Evolutionary conservation across 805 yeast species (phyloP).

Genomic region (Citeromyces matritensis): DNA sequence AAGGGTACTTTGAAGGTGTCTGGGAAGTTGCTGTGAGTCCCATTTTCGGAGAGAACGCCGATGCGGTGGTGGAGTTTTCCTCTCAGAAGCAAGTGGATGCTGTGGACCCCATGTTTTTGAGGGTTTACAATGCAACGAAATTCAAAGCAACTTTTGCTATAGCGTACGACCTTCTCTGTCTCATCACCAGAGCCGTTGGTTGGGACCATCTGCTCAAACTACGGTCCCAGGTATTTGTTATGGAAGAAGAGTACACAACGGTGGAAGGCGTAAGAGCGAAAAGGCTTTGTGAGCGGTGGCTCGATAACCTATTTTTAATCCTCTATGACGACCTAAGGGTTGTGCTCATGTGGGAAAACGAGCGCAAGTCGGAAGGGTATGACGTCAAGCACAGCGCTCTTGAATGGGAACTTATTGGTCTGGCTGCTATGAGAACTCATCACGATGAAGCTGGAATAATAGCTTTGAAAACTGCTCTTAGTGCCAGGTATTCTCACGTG

Average conservation of each 20-base stretch:
- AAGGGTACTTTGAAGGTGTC: constrained; percentile 32
- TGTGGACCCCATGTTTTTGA: constrained; percentile 29
- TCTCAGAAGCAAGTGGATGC: constrained; percentile 18
- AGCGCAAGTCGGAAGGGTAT: constrained; percentile 9
- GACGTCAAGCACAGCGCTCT: constrained; percentile 38
- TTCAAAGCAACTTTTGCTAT: constrained; percentile 36
- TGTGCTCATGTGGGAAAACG: constrained; percentile 47
- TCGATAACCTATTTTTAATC: constrained; percentile 55
- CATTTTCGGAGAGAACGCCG: constrained; percentile 5
- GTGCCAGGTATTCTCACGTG: constrained; percentile 48
- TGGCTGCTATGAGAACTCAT: constrained; percentile 31
- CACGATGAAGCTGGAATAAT: constrained; percentile 31
- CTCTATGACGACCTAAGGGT: constrained; percentile 62
- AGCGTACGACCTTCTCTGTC: constrained; percentile 60
- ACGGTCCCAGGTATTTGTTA: constrained; percentile 63
- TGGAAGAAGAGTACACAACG: constrained; percentile 50
- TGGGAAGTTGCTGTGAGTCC: constrained; percentile 23
- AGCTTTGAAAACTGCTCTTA: constrained; percentile 36
- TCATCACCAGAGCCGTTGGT: constrained; percentile 53
- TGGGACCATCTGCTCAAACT: constrained; percentile 66
- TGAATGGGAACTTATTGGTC: constrained; percentile 65
- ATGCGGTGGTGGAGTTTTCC: constrained; percentile 17
- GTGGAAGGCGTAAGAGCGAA: constrained; percentile 18
- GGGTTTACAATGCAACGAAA: constrained; percentile 31
- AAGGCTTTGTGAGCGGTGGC: constrained; percentile 60